A percentile compares a stretch with the other conserved stretches of the same genome.
Evolutionary conservation across 768 basidiomycete genomes (phyloP).

Genomic region (Podaxis sp.): DNA sequence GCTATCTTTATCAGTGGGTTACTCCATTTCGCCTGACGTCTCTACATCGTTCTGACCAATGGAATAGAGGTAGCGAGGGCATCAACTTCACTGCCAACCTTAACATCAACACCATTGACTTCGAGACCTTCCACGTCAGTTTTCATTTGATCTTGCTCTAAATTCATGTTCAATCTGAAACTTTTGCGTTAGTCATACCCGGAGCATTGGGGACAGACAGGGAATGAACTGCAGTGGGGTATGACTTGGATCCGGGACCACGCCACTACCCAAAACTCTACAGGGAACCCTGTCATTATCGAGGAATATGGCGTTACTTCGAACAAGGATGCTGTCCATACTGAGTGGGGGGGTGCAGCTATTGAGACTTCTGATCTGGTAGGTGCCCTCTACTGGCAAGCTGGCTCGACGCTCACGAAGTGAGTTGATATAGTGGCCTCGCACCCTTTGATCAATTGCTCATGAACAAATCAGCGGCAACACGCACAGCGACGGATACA

Average conservation of each 20-base stretch:
- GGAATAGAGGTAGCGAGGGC: background rate
- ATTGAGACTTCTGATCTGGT: slow-evolving; percentile 34
- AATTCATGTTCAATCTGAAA: background rate
- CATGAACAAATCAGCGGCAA: slow-evolving; percentile 22
- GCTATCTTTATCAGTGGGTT: too few relatives aligned
- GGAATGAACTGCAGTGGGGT: slow-evolving; percentile 48
- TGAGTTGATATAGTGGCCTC: background rate
- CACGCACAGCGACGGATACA: slow-evolving; percentile 45
- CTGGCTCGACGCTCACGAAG: slow-evolving; percentile 23
- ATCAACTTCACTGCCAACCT: background rate
- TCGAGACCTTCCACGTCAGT: background rate
- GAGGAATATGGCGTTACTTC: slow-evolving; percentile 64
- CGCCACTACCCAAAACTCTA: slow-evolving; percentile 36
- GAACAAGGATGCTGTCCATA: slow-evolving; percentile 47
- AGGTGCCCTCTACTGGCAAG: slow-evolving; percentile 46
- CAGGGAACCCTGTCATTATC: slow-evolving; percentile 60
- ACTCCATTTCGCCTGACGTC: background rate
- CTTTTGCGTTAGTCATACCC: slow-evolving; percentile 25
- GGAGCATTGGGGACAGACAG: slow-evolving; percentile 45
- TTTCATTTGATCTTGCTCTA: background rate
- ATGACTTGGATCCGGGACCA: slow-evolving; percentile 54
- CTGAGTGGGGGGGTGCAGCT: slow-evolving; percentile 59
- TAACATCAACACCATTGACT: background rate
- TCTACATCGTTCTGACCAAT: background rate
- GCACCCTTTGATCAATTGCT: background rate